A percentile compares a stretch with the other conserved stretches of the same genome.
phyloP scores from a whole-genome alignment of 768 basidiomycete genomes.

The Gloeopeniophorella convolvens region DNA sequence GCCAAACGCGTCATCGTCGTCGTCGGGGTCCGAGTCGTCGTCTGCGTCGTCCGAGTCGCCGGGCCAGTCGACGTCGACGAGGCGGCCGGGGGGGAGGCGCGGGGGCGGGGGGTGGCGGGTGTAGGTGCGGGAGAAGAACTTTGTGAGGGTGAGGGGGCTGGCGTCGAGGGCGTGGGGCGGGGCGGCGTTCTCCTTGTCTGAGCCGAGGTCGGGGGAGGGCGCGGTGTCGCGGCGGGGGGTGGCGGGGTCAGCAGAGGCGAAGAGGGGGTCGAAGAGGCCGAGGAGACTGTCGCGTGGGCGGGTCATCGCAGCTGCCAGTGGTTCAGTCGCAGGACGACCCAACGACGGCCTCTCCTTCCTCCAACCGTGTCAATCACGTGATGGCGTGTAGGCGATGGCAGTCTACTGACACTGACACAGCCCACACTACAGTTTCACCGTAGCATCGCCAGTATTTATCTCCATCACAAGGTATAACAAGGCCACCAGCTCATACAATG shows the following conservation, averaged over 20 bases:
- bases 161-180: neutral
- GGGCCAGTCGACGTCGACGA: constrained; percentile 14
- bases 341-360: too few species aligned
- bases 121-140: constrained; percentile 20
- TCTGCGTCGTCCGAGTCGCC: constrained; percentile 4
- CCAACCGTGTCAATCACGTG: too few species aligned
- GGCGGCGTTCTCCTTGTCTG: constrained; percentile 19
- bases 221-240: neutral
- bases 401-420: too few species aligned
- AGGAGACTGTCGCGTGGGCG: constrained; percentile 20
- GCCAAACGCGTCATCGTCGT: neutral
- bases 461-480: too few species aligned
- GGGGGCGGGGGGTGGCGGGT: constrained; percentile 4
- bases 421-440: too few species aligned
- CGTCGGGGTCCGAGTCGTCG: neutral
- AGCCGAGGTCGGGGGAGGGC: constrained; percentile 15
- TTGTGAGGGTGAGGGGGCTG: constrained; percentile 18
- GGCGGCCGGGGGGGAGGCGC: constrained; percentile 3
- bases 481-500: too few species aligned
- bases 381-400: too few species aligned
- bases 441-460: too few species aligned
- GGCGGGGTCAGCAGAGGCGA: neutral
- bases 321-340: too few species aligned
- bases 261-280: constrained; percentile 19
- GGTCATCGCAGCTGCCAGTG: constrained; percentile 14